Percentiles rank a stretch among this genome's conserved stretches.
Conservation (phyloP, 176 grass and related monocot species). For the Eragrostis curvula region DNA sequence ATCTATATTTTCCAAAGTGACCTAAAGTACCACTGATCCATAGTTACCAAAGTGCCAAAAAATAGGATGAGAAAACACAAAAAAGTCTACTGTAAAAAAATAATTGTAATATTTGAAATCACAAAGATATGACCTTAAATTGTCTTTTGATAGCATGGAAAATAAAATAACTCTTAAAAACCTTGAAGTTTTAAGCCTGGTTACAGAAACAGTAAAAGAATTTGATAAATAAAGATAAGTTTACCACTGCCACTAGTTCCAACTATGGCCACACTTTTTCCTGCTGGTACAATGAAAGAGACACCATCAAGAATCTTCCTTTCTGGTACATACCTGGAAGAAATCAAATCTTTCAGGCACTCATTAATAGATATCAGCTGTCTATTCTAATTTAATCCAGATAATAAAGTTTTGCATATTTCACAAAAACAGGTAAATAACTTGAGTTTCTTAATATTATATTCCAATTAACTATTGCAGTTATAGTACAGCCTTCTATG, state of each 20-base stretch:
- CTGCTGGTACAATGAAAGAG: conserved; percentile 89
- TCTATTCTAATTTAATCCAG: conserved; percentile 8
- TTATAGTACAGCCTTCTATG: conserved; percentile 14
- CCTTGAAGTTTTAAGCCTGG: conserved; percentile 19
- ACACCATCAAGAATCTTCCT: conserved; percentile 90
- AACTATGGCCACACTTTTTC: conserved; percentile 92
- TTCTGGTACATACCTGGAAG: conserved; percentile 86
- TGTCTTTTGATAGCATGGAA: conserved; percentile 18
- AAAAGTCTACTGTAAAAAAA: conserved; percentile 15
- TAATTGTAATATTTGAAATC: background rate
- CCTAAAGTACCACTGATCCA: background rate
- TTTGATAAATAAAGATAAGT: conserved; percentile 7
- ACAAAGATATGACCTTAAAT: background rate
- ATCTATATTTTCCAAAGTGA: conserved; percentile 14
- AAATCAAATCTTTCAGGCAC: conserved; percentile 44
- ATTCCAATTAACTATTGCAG: background rate
- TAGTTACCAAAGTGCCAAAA: background rate
- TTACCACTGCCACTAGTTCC: conserved; percentile 99
- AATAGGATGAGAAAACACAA: conserved; percentile 4
- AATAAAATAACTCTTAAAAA: conserved; percentile 7
- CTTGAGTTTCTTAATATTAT: conserved; percentile 9
- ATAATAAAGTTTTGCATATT: conserved; percentile 29
- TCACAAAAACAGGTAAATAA: background rate
- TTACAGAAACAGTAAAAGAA: background rate
- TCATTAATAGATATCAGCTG: conserved; percentile 26